These are phyloP conservation scores for Trichosporon sp. DNA, from an alignment of 1,284 basidiomycete genomes.

Conservation along the genomic window DNA sequence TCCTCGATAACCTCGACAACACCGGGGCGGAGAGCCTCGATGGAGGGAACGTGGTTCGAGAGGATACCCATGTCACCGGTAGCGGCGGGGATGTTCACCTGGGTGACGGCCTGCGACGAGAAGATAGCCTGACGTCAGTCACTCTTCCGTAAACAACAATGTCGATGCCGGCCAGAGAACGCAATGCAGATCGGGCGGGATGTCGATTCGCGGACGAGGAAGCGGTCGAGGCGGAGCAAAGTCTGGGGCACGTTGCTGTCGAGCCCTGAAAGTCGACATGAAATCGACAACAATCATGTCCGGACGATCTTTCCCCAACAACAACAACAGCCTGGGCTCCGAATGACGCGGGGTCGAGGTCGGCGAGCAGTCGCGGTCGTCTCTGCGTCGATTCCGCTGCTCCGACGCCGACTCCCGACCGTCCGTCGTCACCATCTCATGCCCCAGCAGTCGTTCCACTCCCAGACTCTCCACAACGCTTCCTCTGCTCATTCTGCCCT, in stretches of 20 bases:
- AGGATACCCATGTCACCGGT: constrained; percentile 99
- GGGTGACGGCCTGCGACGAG: constrained; percentile 78
- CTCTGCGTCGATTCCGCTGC: not conserved
- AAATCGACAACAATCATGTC: not conserved
- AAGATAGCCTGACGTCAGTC: constrained; percentile 66
- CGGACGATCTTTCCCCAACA: not conserved
- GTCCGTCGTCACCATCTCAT: not conserved
- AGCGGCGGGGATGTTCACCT: constrained; percentile 87
- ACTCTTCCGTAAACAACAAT: not conserved
- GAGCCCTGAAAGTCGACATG: not conserved
- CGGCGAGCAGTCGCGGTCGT: not conserved
- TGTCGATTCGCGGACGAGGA: not conserved
- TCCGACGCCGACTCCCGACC: not conserved
- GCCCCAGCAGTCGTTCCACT: not conserved
- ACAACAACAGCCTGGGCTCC: not conserved
- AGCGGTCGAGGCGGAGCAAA: not conserved
- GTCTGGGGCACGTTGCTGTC: not conserved
- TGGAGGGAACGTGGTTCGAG: constrained; percentile 90
- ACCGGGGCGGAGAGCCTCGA: constrained; percentile 87
- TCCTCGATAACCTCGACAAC: constrained; percentile 88
- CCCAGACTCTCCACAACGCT: not conserved
- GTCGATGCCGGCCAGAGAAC: not conserved
- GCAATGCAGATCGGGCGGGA: not conserved
- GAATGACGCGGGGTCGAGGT: not conserved
- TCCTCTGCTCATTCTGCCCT: not conserved